Evolutionary conservation across 495 filamentous ascomycete species (phyloP), one percentile per base, ranked within the genome.

Genomic region (Aspergillus ellipticus): DNA sequence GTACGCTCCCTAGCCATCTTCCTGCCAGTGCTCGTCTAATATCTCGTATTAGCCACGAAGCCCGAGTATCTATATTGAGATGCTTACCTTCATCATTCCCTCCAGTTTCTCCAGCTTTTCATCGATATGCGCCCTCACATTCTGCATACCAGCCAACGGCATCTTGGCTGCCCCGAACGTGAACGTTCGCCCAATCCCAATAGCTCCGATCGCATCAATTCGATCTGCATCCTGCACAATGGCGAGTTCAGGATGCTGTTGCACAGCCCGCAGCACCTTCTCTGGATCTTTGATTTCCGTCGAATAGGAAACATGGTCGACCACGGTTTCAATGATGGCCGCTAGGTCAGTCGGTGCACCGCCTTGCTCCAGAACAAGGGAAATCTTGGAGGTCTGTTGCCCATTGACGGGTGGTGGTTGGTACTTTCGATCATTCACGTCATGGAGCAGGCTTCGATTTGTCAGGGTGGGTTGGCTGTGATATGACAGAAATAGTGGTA

Each of bases 141-240:
- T 82, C 0, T 73, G 66, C 84, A 95, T 81, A 26, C 74, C 74
- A 24, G 53, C 59, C 21, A 62, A 61, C 15, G 57, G 59, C 15
- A 58, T 54, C 72, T 81, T 84, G 7, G 84, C 86, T 0, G 84
- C 90, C 0, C 85, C 79, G 66, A 83, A 96, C 2, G 89, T 86
- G 69, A 96, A 96, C 42, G 82, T 79, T 39, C 92, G 68, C 2
- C 81, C 92, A 51, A 96, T 83, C 3, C 91, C 92, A 47, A 96
- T 78, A 0, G 89, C 89, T 2, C 92, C 92, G 60, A 96, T 82
- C 3, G 92, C 90, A 78, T 96, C 92, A 37, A 96, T 73, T 8
- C 92, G 78, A 73, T 96, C 92, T 2, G 92, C 92, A 70, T 96
- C 92, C 69, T 96, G 92, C 11, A 96, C 91, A 42, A 95, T 80